phyloP scores from a whole-genome alignment of 148 eudicot species.

The Silene conica region DNA sequence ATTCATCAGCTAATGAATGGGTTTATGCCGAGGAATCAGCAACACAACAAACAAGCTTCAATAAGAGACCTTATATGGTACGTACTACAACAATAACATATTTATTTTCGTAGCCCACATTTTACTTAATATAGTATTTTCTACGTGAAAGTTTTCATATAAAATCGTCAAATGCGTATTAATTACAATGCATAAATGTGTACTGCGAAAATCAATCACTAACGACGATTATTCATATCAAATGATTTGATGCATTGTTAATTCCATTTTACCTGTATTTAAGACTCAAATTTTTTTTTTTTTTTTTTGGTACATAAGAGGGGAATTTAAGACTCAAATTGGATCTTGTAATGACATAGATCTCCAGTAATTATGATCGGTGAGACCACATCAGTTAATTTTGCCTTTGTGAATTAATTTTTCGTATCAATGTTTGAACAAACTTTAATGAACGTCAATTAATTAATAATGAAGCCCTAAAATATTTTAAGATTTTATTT shows the following conservation, averaged over 20 bases:
- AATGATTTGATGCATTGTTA: not conserved
- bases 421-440: slow-evolving; percentile 28
- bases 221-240: not conserved
- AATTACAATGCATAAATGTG: no score
- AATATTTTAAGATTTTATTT: not conserved
- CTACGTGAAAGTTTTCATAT: no score
- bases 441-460: slow-evolving; percentile 2
- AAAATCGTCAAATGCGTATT: no score
- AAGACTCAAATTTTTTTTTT: slow-evolving; percentile 6
- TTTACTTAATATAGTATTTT: no score
- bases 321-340: slow-evolving; percentile 5
- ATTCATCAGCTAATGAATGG: slow-evolving; percentile 39
- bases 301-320: no score
- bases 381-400: slow-evolving; percentile 4
- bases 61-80: slow-evolving; percentile 40
- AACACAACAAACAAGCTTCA: slow-evolving; percentile 43
- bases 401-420: slow-evolving; percentile 27
- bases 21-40: slow-evolving; percentile 27
- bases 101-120: no score
- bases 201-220: no score
- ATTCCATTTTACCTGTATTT: slow-evolving; percentile 11
- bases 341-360: slow-evolving; percentile 1
- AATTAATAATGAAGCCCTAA: slow-evolving; percentile 13
- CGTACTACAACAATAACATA: no score
- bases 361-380: slow-evolving; percentile 23